These are phyloP conservation scores for Lentinula aciculospora DNA, from an alignment of 768 basidiomycete species.

Conservation along the genomic window DNA sequence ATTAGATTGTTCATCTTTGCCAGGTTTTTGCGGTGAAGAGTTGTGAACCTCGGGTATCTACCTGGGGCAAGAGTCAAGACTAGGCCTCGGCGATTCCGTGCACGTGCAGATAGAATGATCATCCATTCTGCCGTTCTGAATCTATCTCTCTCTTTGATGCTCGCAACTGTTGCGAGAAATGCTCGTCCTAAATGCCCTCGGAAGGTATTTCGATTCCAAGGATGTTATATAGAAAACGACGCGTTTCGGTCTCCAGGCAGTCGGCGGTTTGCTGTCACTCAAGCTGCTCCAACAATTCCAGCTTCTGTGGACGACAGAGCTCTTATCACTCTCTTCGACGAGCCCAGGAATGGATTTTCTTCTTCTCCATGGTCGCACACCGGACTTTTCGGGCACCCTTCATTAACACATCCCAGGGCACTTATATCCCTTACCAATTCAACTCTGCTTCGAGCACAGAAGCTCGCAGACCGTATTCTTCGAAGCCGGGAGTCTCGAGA, in stretches of 20 bases:
- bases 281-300: conserved; percentile 42
- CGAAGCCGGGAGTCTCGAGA: conserved; percentile 63
- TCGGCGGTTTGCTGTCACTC: conserved; percentile 30
- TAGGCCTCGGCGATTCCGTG: background rate
- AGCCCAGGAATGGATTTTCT: conserved; percentile 34
- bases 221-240: conserved; percentile 32
- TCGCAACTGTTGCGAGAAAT: conserved; percentile 35
- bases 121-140: background rate
- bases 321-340: conserved; percentile 69
- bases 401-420: conserved; percentile 61
- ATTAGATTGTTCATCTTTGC: background rate
- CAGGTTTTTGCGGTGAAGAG: background rate
- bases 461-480: conserved; percentile 81
- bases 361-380: conserved; percentile 46
- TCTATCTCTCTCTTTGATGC: conserved; percentile 27
- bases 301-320: conserved; percentile 61
- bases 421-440: conserved; percentile 72
- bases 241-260: conserved; percentile 10
- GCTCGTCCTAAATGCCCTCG: conserved; percentile 30
- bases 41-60: background rate
- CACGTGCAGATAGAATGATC: background rate
- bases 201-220: conserved; percentile 32
- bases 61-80: background rate
- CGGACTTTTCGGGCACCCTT: conserved; percentile 82
- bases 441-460: conserved; percentile 73